phyloP scores from a whole-genome alignment of 345 rosid genomes.

The Orychophragmus violaceus region DNA sequence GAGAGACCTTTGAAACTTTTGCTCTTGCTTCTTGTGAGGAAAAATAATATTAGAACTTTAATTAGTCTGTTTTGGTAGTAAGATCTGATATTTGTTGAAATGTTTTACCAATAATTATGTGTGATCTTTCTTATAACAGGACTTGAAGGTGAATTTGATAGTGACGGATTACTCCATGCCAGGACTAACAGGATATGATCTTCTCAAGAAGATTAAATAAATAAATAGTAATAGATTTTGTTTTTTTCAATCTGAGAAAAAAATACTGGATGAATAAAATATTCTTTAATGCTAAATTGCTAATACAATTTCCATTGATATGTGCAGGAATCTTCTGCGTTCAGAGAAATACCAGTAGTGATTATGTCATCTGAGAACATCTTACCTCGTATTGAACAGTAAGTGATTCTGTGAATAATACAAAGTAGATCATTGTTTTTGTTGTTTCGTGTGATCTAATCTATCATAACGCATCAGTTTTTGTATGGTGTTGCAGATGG shows the following conservation, averaged over 20 bases:
- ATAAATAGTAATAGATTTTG: neutral
- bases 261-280: neutral
- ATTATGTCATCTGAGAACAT: conserved; percentile 82
- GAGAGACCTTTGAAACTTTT: neutral
- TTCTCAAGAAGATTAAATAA: conserved; percentile 58
- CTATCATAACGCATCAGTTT: too few relatives aligned
- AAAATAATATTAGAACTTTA: neutral
- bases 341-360: conserved; percentile 72
- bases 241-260: neutral
- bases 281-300: neutral
- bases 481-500: too few relatives aligned
- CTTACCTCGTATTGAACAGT: conserved; percentile 65
- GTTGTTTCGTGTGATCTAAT: conserved; percentile 2
- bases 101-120: neutral
- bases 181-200: conserved; percentile 78
- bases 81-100: neutral
- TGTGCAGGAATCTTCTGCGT: conserved; percentile 56
- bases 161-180: conserved; percentile 87
- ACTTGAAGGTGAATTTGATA: conserved; percentile 70
- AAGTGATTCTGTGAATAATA: neutral
- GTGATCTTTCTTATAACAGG: conserved; percentile 32
- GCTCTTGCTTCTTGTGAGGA: neutral
- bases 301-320: neutral
- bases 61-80: neutral
- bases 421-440: neutral